These are phyloP conservation scores for Talaromyces wortmannii DNA, from an alignment of 495 filamentous ascomycete genomes.

Conservation along the genomic window DNA sequence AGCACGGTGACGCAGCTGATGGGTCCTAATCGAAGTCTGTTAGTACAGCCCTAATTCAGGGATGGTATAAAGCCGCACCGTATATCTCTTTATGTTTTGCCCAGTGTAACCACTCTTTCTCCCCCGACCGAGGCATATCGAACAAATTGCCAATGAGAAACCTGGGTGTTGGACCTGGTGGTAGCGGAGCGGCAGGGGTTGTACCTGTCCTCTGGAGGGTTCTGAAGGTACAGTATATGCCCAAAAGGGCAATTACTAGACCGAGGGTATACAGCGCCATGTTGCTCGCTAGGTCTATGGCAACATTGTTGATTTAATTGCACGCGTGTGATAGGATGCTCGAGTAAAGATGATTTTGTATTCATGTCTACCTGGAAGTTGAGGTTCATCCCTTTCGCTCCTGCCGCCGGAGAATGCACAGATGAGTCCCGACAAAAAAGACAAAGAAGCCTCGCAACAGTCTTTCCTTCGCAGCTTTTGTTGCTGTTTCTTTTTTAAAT, in stretches of 20 bases:
- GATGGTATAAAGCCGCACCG: constrained; percentile 9
- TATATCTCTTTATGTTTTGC: constrained; percentile 44
- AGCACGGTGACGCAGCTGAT: constrained; percentile 46
- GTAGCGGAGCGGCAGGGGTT: constrained; percentile 17
- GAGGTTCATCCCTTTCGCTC: too few species aligned
- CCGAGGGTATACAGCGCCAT: background rate
- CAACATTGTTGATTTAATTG: too few species aligned
- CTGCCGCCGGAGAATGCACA: too few species aligned
- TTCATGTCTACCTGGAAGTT: too few species aligned
- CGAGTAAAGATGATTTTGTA: too few species aligned
- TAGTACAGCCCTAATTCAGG: background rate
- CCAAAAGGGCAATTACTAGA: background rate
- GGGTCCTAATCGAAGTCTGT: constrained; percentile 18
- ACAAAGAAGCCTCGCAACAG: too few species aligned
- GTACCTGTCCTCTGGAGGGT: background rate
- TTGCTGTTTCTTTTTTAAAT: too few species aligned
- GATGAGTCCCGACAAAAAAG: too few species aligned
- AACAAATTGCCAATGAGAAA: constrained; percentile 40
- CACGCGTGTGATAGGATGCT: too few species aligned
- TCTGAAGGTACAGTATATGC: background rate
- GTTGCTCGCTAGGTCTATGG: too few species aligned
- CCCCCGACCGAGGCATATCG: constrained; percentile 31
- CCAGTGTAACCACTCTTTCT: constrained; percentile 42
- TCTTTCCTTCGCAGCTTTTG: too few species aligned
- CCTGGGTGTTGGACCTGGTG: constrained; percentile 36